Percentiles rank a stretch among this genome's conserved stretches.
Evolutionary conservation across 164 flowering plant species (phyloP).

Genomic region (Macadamia integrifolia): DNA sequence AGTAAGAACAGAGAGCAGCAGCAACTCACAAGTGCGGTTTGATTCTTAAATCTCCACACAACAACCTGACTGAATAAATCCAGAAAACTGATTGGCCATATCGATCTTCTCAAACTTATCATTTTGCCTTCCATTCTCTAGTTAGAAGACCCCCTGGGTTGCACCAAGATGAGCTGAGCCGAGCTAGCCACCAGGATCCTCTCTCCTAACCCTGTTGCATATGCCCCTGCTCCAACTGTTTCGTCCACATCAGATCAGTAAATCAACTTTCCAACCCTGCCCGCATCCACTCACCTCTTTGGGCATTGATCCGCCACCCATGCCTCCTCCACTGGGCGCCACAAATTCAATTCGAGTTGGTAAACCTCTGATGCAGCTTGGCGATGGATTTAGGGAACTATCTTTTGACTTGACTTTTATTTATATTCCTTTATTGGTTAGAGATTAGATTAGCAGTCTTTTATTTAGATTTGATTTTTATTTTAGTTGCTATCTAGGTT

Average conservation of each 20-base stretch:
- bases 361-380: constrained; percentile 27
- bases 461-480: no score
- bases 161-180: constrained; percentile 36
- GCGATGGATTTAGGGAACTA: no score
- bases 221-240: constrained; percentile 26
- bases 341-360: constrained; percentile 31
- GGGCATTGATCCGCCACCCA: constrained; percentile 56
- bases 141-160: constrained; percentile 29
- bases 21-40: no score
- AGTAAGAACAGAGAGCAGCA: no score
- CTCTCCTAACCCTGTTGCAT: constrained; percentile 27
- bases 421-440: no score
- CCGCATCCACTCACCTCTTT: constrained; percentile 40
- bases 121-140: constrained; percentile 24
- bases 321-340: constrained; percentile 50
- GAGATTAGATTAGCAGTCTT: no score
- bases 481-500: no score
- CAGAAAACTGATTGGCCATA: constrained; percentile 28
- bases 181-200: constrained; percentile 33
- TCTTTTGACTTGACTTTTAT: no score
- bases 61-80: constrained; percentile 56
- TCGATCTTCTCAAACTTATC: constrained; percentile 28
- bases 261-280: constrained; percentile 31
- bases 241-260: constrained; percentile 36
- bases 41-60: constrained; percentile 36